Percentiles rank a stretch among this genome's conserved stretches.
These are phyloP conservation scores for Akebia trifoliata DNA, from an alignment of 164 flowering plant genomes.

Conservation along the genomic window DNA sequence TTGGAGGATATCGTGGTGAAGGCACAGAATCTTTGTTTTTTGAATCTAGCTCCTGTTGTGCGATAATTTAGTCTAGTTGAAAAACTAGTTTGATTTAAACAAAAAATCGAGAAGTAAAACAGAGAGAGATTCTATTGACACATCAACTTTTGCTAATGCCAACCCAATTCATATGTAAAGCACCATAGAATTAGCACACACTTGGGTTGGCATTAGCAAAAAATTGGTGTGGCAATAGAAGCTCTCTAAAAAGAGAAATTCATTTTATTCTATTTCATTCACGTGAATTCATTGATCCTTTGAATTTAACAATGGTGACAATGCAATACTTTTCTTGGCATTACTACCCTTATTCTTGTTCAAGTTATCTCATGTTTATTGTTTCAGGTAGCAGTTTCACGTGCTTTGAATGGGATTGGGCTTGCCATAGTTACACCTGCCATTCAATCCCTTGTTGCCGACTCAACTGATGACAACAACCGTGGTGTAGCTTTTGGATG, in stretches of 20 bases:
- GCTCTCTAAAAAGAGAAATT: too few species aligned
- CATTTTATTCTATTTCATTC: not conserved
- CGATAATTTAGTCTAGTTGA: not conserved
- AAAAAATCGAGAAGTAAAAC: too few species aligned
- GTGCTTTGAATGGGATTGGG: conserved; percentile 88
- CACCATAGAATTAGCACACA: too few species aligned
- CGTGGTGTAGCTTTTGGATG: conserved; percentile 91
- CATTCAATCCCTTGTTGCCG: conserved; percentile 88
- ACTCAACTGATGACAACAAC: conserved; percentile 74
- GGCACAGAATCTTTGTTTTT: too few species aligned
- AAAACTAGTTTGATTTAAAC: too few species aligned
- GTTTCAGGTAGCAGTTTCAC: conserved; percentile 70
- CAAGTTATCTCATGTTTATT: conserved; percentile 2
- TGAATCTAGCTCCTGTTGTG: not conserved
- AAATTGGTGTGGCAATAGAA: too few species aligned
- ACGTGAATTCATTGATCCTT: not conserved
- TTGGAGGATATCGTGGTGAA: too few species aligned
- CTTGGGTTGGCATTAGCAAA: too few species aligned
- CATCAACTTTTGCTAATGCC: too few species aligned
- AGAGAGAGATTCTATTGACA: too few species aligned
- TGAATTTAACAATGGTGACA: not conserved
- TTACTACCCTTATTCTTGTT: not conserved
- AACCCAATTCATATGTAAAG: too few species aligned
- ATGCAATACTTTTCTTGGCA: not conserved
- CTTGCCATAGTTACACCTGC: conserved; percentile 88